These are phyloP conservation scores for Polytrichum formosum DNA, from an alignment of 225 moss, liverwort and hornwort genomes.

Conservation along the genomic window DNA sequence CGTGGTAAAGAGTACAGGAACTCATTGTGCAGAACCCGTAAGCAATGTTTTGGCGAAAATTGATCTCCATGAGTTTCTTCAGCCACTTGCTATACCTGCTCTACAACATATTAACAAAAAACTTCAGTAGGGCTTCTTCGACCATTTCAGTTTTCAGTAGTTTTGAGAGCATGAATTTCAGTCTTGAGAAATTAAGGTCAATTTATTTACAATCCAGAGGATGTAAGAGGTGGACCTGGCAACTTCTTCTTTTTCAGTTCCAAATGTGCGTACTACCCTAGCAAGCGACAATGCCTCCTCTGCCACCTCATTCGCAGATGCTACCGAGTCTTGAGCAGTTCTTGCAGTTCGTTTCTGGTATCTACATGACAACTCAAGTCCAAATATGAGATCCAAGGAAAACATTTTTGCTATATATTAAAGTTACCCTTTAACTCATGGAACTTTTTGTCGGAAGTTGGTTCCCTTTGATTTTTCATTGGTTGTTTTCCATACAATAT, in stretches of 20 bases:
- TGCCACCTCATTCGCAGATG: constrained; percentile 96
- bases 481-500: too few relatives aligned
- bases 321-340: constrained; percentile 86
- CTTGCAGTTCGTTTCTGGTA: constrained; percentile 86
- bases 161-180: too few relatives aligned
- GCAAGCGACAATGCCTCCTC: constrained; percentile 91
- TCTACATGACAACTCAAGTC: constrained; percentile 32
- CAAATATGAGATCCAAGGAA: not conserved
- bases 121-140: not conserved
- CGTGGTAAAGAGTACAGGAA: constrained; percentile 94
- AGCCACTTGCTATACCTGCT: constrained; percentile 91
- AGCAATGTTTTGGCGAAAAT: constrained; percentile 91
- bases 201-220: not conserved
- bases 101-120: constrained; percentile 25
- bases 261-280: constrained; percentile 93
- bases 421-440: too few relatives aligned
- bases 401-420: too few relatives aligned
- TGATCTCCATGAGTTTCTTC: constrained; percentile 81
- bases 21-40: constrained; percentile 95
- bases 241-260: constrained; percentile 86
- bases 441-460: too few relatives aligned
- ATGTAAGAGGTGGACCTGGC: constrained; percentile 46
- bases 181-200: too few relatives aligned
- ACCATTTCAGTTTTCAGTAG: too few relatives aligned
- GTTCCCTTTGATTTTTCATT: too few relatives aligned